Percentiles rank a stretch among this genome's conserved stretches.
Conservation (phyloP, 2,329 filamentous ascomycete species). For the Westerdykella ornata region DNA sequence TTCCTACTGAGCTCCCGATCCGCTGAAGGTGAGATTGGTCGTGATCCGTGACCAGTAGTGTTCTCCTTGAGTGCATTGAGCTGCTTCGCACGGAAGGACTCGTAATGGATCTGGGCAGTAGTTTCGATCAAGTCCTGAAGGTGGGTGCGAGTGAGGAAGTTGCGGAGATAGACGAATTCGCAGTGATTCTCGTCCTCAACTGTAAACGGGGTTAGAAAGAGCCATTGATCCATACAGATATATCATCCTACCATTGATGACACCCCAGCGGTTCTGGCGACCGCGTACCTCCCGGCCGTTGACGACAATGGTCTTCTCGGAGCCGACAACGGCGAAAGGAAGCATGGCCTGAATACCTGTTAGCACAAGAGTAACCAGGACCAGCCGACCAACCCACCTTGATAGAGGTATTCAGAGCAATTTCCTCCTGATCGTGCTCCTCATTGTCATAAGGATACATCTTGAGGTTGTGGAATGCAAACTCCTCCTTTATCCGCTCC, state of each 20-base stretch:
- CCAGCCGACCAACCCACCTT: conserved; percentile 57
- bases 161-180: conserved; percentile 96
- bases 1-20: conserved; percentile 94
- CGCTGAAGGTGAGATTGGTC: conserved; percentile 90
- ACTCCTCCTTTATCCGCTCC: conserved; percentile 98
- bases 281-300: conserved; percentile 95
- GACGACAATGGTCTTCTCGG: conserved; percentile 95
- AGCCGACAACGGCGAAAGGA: conserved; percentile 95
- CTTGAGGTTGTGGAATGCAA: conserved; percentile 98
- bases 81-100: conserved; percentile 99
- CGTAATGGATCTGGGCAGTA: conserved; percentile 99
- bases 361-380: too few relatives aligned
- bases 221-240: background rate
- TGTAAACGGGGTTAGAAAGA: conserved; percentile 15
- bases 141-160: conserved; percentile 97
- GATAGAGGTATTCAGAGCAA: conserved; percentile 86
- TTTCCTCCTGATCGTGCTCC: conserved; percentile 95
- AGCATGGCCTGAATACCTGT: conserved; percentile 63
- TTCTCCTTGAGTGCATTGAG: conserved; percentile 96
- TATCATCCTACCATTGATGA: conserved; percentile 70
- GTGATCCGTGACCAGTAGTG: conserved; percentile 72
- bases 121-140: conserved; percentile 98
- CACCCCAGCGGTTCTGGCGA: conserved; percentile 97
- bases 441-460: conserved; percentile 99
- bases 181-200: conserved; percentile 99